Base-by-base conservation (phyloP, 2,329 filamentous ascomycete genomes). In the Leptosphaerulina australis region DNA sequence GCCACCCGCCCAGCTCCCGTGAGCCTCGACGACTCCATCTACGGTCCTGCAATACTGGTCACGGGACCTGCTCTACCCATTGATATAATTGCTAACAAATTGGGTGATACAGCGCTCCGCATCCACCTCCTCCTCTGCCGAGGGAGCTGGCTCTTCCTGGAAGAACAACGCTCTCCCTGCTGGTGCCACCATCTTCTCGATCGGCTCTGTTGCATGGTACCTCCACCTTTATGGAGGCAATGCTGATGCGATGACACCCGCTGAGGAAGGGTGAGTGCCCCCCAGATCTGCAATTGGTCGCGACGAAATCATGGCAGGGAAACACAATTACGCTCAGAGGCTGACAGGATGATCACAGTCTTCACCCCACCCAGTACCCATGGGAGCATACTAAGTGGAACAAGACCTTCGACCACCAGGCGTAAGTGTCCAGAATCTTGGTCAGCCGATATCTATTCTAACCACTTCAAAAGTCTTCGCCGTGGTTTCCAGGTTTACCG, bases 401-500 rank as follows among this genome's bases (percentile, higher is more conserved):
- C 77, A 97, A 96, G 84, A 97, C 94, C 66, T 99, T 93, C 75
- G 94, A 99, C 72, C 93, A 97, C 80, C 87, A 89, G 79, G 88
- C 91, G 90, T 96, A 87, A 88, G 91, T 81, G 24, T 31, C 40
- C 58, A 52, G 45, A 37, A 18, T 36, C 21, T 26, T 7, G 21
- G 15, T 15, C 28, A 30, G 33, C 46, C 39, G 11, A 17, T 18
- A 5, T 18, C 15, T 15, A 20, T 18, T 52, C 47, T 48, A 50
- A 51, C 20, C 34, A 28, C 25, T 18, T 6, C 28, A 25, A 43
- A 34, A 96, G 92, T 69, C 91, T 99, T 64, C 94, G 94, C 77
- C 92, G 94, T 81, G 94, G 94, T 79, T 99, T 97, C 86, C 92
- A 96, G 81, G 94, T 99, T 74, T 99, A 99, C 84, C 91, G 88